A percentile compares a stretch with the other conserved stretches of the same genome.
Conservation (phyloP, 306 rosid species). For the Gastrolobium villosum region DNA sequence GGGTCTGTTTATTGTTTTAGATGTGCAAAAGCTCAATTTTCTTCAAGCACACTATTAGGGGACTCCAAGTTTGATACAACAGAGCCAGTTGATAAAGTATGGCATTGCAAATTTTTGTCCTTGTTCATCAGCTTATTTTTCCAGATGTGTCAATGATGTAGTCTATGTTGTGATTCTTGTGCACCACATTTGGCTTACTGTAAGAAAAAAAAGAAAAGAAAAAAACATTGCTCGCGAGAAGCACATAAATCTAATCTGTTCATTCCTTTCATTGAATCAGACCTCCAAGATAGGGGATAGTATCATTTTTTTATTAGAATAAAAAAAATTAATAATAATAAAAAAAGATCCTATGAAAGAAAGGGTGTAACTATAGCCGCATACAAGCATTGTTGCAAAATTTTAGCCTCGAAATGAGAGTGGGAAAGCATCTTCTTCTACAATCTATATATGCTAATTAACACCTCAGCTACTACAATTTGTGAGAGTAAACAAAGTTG, state of each 20-base stretch:
- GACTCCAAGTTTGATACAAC: too few species aligned
- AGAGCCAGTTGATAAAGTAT: too few species aligned
- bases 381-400: conserved; percentile 25
- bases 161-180: conserved; percentile 3
- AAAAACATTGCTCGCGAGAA: not conserved
- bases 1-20: not conserved
- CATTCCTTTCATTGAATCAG: conserved; percentile 24
- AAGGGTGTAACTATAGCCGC: conserved; percentile 37
- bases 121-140: not conserved
- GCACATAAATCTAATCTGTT: not conserved
- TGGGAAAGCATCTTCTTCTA: conserved; percentile 40
- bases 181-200: not conserved
- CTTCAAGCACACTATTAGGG: not conserved
- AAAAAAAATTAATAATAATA: not conserved
- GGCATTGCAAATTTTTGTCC: too few species aligned
- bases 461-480: conserved; percentile 55
- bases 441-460: conserved; percentile 41
- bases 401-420: conserved; percentile 24
- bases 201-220: not conserved
- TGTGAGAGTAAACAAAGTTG: conserved; percentile 72
- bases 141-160: not conserved
- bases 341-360: conserved; percentile 20
- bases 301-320: not conserved
- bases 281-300: conserved; percentile 10
- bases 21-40: not conserved